These are phyloP conservation scores for Boletus bicolor DNA, from an alignment of 768 basidiomycete species.

Conservation along the genomic window DNA sequence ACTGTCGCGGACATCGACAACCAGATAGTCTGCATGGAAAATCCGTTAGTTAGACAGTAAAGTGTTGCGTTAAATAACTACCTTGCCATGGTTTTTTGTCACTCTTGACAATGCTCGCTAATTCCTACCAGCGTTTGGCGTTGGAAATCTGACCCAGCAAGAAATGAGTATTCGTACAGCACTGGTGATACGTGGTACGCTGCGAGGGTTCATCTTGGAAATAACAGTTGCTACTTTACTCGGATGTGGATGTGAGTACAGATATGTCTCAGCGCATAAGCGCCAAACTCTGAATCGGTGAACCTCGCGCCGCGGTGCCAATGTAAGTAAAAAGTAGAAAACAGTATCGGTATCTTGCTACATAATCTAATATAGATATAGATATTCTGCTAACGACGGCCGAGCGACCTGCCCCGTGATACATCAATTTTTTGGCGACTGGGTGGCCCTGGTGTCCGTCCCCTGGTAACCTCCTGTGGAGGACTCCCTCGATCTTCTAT, in stretches of 20 bases:
- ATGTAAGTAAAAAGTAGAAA: neutral
- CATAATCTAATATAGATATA: conserved; percentile 11
- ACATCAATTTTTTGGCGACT: conserved; percentile 10
- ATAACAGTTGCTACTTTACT: neutral
- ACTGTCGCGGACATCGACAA: conserved; percentile 84
- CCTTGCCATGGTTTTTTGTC: conserved; percentile 50
- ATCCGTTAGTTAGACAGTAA: neutral
- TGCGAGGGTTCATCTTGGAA: conserved; percentile 17
- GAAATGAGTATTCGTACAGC: conserved; percentile 15
- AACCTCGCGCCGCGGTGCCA: neutral
- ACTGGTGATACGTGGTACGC: conserved; percentile 19
- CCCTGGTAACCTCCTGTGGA: conserved; percentile 14
- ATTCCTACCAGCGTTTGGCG: conserved; percentile 47
- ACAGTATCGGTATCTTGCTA: conserved; percentile 7
- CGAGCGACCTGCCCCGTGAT: conserved; percentile 21
- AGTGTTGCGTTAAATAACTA: neutral
- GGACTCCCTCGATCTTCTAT: conserved; percentile 15
- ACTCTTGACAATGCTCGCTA: conserved; percentile 66
- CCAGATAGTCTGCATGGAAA: conserved; percentile 51
- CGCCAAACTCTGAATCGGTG: neutral
- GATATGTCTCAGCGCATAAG: conserved; percentile 8
- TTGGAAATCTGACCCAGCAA: conserved; percentile 10
- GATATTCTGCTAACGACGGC: conserved; percentile 19
- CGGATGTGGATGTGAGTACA: neutral
- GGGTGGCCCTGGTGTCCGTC: conserved; percentile 28